Conservation (phyloP, 2,329 filamentous ascomycete species). For the Diaporthe ilicicola region DNA sequence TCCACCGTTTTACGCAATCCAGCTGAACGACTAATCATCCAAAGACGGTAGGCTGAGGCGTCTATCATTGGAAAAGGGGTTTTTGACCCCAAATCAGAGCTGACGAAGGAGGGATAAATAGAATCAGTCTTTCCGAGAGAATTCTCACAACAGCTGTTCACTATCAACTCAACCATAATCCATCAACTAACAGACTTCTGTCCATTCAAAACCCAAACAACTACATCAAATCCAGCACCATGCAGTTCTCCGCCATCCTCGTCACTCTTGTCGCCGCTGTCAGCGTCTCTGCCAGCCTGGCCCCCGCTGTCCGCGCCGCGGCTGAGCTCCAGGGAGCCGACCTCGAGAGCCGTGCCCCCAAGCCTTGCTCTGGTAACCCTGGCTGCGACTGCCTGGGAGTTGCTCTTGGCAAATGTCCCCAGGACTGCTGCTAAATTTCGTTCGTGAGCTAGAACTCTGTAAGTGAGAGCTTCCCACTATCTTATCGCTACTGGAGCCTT, state of each 20-base stretch:
- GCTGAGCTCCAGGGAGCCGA: neutral
- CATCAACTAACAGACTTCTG: neutral
- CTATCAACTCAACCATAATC: neutral
- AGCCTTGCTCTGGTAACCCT: slow-evolving; percentile 13
- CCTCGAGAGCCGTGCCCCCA: neutral
- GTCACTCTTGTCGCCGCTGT: slow-evolving; percentile 1
- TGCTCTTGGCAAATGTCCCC: neutral
- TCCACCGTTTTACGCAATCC: neutral
- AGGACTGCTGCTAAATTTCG: neutral
- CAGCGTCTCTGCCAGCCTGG: slow-evolving; percentile 9
- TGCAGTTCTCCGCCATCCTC: slow-evolving; percentile 15
- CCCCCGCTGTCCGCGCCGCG: slow-evolving; percentile 2
- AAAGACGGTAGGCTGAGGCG: neutral
- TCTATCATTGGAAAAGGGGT: too few relatives aligned
- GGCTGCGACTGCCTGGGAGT: slow-evolving; percentile 2
- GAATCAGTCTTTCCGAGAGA: neutral
- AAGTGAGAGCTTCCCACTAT: neutral
- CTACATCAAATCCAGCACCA: neutral
- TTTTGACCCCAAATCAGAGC: neutral
- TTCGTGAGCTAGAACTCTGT: too few relatives aligned
- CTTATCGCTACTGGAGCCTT: too few relatives aligned
- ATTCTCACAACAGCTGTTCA: neutral
- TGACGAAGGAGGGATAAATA: neutral
- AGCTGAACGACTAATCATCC: neutral
- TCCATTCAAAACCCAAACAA: neutral